Percentiles rank a stretch among this genome's conserved stretches.
phyloP scores from a whole-genome alignment of 257 asterid genomes.

The Osmanthus fragrans region DNA sequence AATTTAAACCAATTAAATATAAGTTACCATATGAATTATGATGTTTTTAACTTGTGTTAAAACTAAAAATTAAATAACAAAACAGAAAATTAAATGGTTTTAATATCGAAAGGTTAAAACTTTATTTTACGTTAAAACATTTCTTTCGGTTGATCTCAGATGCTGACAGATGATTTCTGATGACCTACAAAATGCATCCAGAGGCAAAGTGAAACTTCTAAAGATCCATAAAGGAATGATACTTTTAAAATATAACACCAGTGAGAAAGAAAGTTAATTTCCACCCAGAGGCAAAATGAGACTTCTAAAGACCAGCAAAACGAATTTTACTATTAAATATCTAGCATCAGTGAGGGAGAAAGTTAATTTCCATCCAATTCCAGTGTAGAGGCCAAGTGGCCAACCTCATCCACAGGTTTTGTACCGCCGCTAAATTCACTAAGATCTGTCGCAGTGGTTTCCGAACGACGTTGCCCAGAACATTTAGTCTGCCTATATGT shows the following conservation, averaged over 20 bases:
- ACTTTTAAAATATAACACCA: slow-evolving; percentile 1
- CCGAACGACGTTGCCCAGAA: too few relatives aligned
- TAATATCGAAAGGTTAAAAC: too few relatives aligned
- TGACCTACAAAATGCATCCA: slow-evolving; percentile 60
- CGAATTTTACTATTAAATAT: slow-evolving; percentile 17
- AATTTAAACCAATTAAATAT: too few relatives aligned
- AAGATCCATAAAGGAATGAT: slow-evolving; percentile 12
- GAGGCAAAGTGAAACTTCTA: slow-evolving; percentile 11
- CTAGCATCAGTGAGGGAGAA: slow-evolving; percentile 6
- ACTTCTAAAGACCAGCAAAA: not conserved
- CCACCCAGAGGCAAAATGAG: too few relatives aligned
- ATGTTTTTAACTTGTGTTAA: too few relatives aligned
- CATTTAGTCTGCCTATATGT: too few relatives aligned
- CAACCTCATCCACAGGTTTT: slow-evolving; percentile 41
- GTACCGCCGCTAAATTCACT: too few relatives aligned
- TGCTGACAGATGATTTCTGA: slow-evolving; percentile 84
- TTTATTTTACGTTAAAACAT: too few relatives aligned
- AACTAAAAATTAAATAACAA: too few relatives aligned
- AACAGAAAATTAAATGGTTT: too few relatives aligned
- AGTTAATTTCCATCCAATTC: slow-evolving; percentile 37
- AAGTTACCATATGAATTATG: too few relatives aligned
- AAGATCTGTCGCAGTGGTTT: too few relatives aligned
- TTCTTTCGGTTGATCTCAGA: slow-evolving; percentile 57
- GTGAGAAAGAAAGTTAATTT: slow-evolving; percentile 5
- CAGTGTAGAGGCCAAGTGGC: slow-evolving; percentile 87